Percentiles rank a stretch among this genome's conserved stretches.
These are phyloP conservation scores for Ophiostoma tasmaniense DNA, from an alignment of 2,329 filamentous ascomycete genomes.

Conservation along the genomic window DNA sequence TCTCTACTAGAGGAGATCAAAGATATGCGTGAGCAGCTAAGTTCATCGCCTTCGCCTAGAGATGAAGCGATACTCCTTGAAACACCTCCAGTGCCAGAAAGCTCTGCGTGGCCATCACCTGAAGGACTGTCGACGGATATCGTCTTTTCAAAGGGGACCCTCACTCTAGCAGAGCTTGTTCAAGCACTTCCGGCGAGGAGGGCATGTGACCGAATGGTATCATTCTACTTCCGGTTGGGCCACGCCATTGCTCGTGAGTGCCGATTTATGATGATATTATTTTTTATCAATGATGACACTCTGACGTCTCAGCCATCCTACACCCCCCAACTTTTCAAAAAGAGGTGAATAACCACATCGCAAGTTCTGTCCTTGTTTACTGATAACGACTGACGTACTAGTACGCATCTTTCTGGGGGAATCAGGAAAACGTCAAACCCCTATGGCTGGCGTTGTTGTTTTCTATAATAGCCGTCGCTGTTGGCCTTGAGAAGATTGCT, in stretches of 20 bases:
- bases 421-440: neutral
- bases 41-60: neutral
- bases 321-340: slow-evolving; percentile 9
- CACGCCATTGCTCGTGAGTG: neutral
- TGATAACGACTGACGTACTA: neutral
- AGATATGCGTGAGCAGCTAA: slow-evolving; percentile 28
- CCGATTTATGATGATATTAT: neutral
- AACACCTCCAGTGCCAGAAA: neutral
- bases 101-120: neutral
- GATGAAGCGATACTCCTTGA: neutral
- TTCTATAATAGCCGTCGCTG: neutral
- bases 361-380: neutral
- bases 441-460: neutral
- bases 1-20: slow-evolving; percentile 31
- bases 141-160: neutral
- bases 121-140: neutral
- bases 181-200: neutral
- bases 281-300: too few species aligned
- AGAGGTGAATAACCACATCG: slow-evolving; percentile 9
- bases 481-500: neutral
- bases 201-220: neutral
- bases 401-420: neutral
- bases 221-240: neutral
- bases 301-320: neutral
- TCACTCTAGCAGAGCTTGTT: neutral